Conservation (phyloP, 2,329 filamentous ascomycete genomes). For the Pochonia chlamydosporia region DNA sequence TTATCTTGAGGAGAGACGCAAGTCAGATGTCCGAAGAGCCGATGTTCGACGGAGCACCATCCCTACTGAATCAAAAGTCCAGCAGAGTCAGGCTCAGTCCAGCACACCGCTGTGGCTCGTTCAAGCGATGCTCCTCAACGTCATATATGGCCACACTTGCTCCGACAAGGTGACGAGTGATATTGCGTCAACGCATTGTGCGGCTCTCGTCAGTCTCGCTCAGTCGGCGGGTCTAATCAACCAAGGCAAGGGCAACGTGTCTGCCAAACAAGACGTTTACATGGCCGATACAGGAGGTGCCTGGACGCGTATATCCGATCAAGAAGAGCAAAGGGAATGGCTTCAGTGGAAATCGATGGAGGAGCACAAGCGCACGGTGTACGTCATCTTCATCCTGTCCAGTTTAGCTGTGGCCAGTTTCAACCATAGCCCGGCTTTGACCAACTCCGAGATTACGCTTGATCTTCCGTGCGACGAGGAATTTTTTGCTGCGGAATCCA, state of each 20-base stretch:
- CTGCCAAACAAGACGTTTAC: conserved; percentile 43
- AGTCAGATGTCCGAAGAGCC: conserved; percentile 68
- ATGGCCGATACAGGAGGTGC: conserved; percentile 49
- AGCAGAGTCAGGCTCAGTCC: conserved; percentile 55
- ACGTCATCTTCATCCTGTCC: conserved; percentile 84
- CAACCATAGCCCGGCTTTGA: conserved; percentile 84
- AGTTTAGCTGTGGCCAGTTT: conserved; percentile 88
- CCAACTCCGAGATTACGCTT: conserved; percentile 87
- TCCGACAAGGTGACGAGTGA: conserved; percentile 86
- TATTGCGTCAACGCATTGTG: conserved; percentile 87
- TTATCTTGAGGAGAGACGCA: conserved; percentile 85
- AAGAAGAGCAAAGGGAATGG: conserved; percentile 59
- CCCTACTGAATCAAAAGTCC: conserved; percentile 39
- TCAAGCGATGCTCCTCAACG: conserved; percentile 93
- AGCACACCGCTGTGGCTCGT: conserved; percentile 85
- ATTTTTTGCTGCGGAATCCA: conserved; percentile 76
- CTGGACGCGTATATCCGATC: conserved; percentile 41
- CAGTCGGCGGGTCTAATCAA: conserved; percentile 72
- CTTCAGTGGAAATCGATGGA: conserved; percentile 81
- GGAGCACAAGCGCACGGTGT: conserved; percentile 89
- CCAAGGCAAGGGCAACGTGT: conserved; percentile 16
- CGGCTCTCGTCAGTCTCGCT: conserved; percentile 83
- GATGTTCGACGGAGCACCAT: conserved; percentile 49
- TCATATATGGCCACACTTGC: conserved; percentile 92
- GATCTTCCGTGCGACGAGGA: conserved; percentile 92